A percentile compares a stretch with the other conserved stretches of the same genome.
These are phyloP conservation scores for Geosmithia putterillii DNA, from an alignment of 2,329 filamentous ascomycete genomes.

Conservation along the genomic window DNA sequence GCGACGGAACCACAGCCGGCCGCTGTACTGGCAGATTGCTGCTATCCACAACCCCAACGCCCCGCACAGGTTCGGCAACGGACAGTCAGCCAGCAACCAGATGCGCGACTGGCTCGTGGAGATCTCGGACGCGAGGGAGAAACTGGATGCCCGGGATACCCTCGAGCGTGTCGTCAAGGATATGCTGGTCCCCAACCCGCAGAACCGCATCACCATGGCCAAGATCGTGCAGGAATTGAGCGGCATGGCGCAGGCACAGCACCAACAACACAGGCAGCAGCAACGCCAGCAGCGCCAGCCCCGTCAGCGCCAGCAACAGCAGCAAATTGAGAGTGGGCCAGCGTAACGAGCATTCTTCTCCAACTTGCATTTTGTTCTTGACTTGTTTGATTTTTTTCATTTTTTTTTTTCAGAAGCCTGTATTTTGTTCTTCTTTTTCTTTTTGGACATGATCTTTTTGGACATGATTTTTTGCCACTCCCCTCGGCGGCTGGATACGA, in stretches of 20 bases:
- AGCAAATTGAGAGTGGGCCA: background rate
- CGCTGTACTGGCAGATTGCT: conserved; percentile 46
- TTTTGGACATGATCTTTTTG: background rate
- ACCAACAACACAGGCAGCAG: background rate
- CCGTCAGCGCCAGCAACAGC: background rate
- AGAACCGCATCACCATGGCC: conserved; percentile 38
- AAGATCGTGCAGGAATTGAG: conserved; percentile 1
- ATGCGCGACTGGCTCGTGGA: conserved; percentile 46
- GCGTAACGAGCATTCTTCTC: too few species aligned
- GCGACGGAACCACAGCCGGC: conserved; percentile 31
- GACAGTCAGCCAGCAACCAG: conserved; percentile 29
- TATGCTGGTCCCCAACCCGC: conserved; percentile 40
- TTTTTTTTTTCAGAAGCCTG: background rate
- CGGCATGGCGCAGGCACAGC: background rate
- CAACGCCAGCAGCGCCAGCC: background rate
- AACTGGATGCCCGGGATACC: conserved; percentile 26
- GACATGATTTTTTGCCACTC: background rate
- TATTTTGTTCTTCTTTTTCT: too few species aligned
- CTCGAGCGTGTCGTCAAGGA: conserved; percentile 39
- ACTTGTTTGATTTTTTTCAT: background rate
- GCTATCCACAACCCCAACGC: conserved; percentile 33
- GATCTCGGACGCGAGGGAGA: conserved; percentile 33
- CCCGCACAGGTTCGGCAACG: conserved; percentile 19
- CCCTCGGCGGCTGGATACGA: too few species aligned
- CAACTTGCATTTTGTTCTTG: too few species aligned